Conservation (phyloP, 2,329 filamentous ascomycete species). For the Pyrenophora graminea region DNA sequence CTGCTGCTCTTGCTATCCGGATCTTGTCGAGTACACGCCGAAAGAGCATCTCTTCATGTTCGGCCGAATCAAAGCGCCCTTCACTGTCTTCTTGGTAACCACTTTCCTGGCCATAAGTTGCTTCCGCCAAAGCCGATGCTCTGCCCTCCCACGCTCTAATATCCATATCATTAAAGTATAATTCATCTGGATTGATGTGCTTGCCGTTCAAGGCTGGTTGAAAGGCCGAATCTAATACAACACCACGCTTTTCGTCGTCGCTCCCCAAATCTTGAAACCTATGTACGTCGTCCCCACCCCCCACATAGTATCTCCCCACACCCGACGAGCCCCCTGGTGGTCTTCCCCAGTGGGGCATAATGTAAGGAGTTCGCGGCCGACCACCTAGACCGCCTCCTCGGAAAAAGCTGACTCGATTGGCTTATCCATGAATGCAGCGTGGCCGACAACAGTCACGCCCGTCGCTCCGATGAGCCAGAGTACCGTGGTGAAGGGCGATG, state of each 20-base stretch:
- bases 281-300: conserved; percentile 50
- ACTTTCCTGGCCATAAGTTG: conserved; percentile 55
- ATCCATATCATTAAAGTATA: conserved; percentile 56
- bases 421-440: conserved; percentile 95
- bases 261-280: conserved; percentile 70
- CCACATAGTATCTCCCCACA: conserved; percentile 56
- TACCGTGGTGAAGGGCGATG: conserved; percentile 80
- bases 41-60: conserved; percentile 74
- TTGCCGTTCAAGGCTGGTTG: conserved; percentile 39
- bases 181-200: conserved; percentile 50
- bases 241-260: conserved; percentile 55
- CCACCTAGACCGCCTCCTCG: conserved; percentile 99
- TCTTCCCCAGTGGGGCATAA: conserved; percentile 98
- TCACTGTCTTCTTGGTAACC: conserved; percentile 58
- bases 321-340: conserved; percentile 76
- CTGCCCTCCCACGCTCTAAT: conserved; percentile 47
- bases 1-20: conserved; percentile 73
- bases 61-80: conserved; percentile 44
- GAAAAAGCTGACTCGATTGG: conserved; percentile 99
- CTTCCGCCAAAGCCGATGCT: conserved; percentile 53
- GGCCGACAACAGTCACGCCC: conserved; percentile 90
- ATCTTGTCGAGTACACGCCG: conserved; percentile 81
- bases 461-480: conserved; percentile 97
- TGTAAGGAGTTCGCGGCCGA: conserved; percentile 98
- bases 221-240: conserved; percentile 47